Base-by-base conservation (phyloP, 2,329 filamentous ascomycete genomes). In the Penicillium sp. region DNA sequence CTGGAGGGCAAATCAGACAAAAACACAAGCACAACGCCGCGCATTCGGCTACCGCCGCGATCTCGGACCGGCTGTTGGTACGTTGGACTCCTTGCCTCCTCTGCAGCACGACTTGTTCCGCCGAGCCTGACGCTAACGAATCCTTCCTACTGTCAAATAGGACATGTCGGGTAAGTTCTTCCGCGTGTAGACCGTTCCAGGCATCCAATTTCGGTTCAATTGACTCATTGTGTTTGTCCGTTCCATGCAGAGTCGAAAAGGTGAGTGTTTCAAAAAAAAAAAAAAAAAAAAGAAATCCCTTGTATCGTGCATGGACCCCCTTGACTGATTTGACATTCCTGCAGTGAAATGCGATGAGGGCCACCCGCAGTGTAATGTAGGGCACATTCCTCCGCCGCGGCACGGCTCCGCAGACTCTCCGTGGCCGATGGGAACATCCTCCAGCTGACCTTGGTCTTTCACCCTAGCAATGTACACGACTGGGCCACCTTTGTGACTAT, bases 401-500 rank as follows among this genome's bases (percentile, higher is more conserved):
- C 32, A 11, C 18, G 24, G 27, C 24, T 38, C 13, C 13, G 9
- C 26, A n/a, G 7, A 25, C 24, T 38, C 34, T 12, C 9, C 2
- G 24, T 29, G 12, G 34, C 26, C 28, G 5, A 36, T 26, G 34
- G 25, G 39, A 25, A 12, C 38, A 12, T 29, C 27, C 49, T 57
- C 32, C 7, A 32, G 53, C 51, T 51, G 33, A 51, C 39, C 35
- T 12, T 27, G 44, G 8, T 9, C 29, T 28, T 4, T 13, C 47
- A 9, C 13, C 35, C 33, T 53, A 77, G 69, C 78, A 79, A 69
- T 82, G 79, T 62, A 69, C 73, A 28, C 71, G 78, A 46, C 67
- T 82, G 24, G 76, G 77, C 39, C 76, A 80, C 58, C 68, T 70
- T 33, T 82, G 79, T 60, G 79, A 82, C 58, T 82, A 81, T 64